Base-by-base conservation (phyloP, 2,329 filamentous ascomycete genomes). In the Cladosporium austrohemisphaericum region DNA sequence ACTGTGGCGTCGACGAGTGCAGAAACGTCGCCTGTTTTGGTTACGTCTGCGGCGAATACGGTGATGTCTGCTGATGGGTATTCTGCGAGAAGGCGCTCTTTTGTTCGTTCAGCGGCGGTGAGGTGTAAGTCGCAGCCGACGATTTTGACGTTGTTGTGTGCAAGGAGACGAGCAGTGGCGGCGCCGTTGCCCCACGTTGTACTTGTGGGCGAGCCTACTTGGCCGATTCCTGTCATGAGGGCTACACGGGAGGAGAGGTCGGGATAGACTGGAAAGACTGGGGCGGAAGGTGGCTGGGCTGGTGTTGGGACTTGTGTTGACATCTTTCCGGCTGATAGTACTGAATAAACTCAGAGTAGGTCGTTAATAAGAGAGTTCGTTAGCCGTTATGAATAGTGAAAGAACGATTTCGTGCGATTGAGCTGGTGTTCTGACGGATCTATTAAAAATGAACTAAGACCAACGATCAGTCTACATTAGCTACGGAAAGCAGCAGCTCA, bases 181-280 rank as follows among this genome's bases (percentile, higher is more conserved):
- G 74, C 70, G 19, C 76, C 75, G 52, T 76, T 78, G 40, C 74
- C 75, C 76, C 75, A 78, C 16, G 71, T 72, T 18, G 68, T 61
- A 22, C 57, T 59, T 31, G 57, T 50, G 19, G 53, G 54, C 5
- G 54, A 56, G 16, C 65, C 62, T 25, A 69, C 66, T 35, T 69
- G 67, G 37, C 73, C 73, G 26, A 76, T 69, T 25, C 73, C 73
- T 37, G 72, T 71, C 43, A 75, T 67, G 1, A 76, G 62, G 19
- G 68, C 72, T 18, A 76, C 65, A 62, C 75, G 74, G 37, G 66
- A 65, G 25, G 63, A 61, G 10, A 76, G 60, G 46, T 71, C 55
- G 13, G 57, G 59, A 28, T 56, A 60, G 13, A 37, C 53, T 13
- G 57, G 58, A 18, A 60, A 56, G 50, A 46, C n/a, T 5, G 43